Evolutionary conservation across 257 asterid genomes (phyloP).

Genomic region (Fraxinus quadrangulata): DNA sequence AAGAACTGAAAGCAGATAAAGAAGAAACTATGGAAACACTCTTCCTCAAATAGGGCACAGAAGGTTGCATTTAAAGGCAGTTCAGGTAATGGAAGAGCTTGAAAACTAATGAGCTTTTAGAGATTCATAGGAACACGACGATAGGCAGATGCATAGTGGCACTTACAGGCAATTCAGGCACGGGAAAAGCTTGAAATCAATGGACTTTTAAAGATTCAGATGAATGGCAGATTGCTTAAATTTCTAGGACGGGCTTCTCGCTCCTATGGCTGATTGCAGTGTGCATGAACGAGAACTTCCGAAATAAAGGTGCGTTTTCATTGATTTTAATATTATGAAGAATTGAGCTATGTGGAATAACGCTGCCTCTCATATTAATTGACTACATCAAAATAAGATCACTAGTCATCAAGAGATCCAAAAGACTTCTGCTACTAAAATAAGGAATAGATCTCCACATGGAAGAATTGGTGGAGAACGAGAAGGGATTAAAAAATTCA

Average conservation of each 20-base stretch:
- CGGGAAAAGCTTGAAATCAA: slow-evolving; percentile 16
- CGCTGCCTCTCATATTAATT: background rate
- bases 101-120: slow-evolving; percentile 1
- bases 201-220: background rate
- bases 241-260: background rate
- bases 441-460: background rate
- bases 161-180: slow-evolving; percentile 14
- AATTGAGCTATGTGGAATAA: background rate
- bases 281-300: background rate
- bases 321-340: background rate
- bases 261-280: background rate
- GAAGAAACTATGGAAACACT: background rate
- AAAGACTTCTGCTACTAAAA: background rate
- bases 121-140: background rate
- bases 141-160: slow-evolving; percentile 3
- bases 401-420: background rate
- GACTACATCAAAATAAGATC: background rate
- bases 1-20: slow-evolving; percentile 10
- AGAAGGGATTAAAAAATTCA: background rate
- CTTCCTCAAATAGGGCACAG: background rate
- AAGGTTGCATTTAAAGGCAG: background rate
- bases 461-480: slow-evolving; percentile 1
- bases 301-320: background rate
- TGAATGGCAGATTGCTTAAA: background rate
- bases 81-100: slow-evolving; percentile 19